Conservation (phyloP, 2,329 filamentous ascomycete species). For the Phyllosticta ampelicida region DNA sequence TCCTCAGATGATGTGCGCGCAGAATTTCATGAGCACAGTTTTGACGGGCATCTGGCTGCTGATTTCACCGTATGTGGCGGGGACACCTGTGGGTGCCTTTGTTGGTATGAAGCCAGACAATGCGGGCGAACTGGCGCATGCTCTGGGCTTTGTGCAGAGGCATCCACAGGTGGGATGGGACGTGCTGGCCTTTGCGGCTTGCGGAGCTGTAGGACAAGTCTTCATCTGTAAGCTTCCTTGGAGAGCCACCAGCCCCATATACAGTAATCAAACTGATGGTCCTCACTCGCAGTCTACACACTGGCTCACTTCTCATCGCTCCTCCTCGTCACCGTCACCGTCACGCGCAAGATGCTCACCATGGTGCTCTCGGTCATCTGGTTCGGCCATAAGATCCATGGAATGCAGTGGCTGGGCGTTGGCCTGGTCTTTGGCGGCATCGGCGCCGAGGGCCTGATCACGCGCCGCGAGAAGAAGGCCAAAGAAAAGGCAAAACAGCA, state of each 20-base stretch:
- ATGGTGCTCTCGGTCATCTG: constrained; percentile 95
- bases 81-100: constrained; percentile 37
- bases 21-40: constrained; percentile 76
- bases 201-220: constrained; percentile 85
- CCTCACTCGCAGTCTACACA: constrained; percentile 55
- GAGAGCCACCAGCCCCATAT: background rate
- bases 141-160: constrained; percentile 65
- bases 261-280: background rate
- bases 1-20: constrained; percentile 98
- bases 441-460: constrained; percentile 77
- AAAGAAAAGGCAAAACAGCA: constrained; percentile 55
- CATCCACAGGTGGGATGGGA: constrained; percentile 79
- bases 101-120: constrained; percentile 33
- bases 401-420: constrained; percentile 92
- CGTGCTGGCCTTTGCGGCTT: constrained; percentile 79
- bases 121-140: constrained; percentile 65
- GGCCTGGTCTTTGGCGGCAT: constrained; percentile 90
- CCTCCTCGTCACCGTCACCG: constrained; percentile 88
- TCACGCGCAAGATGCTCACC: constrained; percentile 97
- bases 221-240: constrained; percentile 57
- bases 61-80: constrained; percentile 69
- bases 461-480: constrained; percentile 68
- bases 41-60: constrained; percentile 70
- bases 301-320: constrained; percentile 85
- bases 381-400: constrained; percentile 77